A percentile compares a stretch with the other conserved stretches of the same genome.
These are phyloP conservation scores for Lycium barbarum DNA, from an alignment of 257 asterid genomes.

Conservation along the genomic window DNA sequence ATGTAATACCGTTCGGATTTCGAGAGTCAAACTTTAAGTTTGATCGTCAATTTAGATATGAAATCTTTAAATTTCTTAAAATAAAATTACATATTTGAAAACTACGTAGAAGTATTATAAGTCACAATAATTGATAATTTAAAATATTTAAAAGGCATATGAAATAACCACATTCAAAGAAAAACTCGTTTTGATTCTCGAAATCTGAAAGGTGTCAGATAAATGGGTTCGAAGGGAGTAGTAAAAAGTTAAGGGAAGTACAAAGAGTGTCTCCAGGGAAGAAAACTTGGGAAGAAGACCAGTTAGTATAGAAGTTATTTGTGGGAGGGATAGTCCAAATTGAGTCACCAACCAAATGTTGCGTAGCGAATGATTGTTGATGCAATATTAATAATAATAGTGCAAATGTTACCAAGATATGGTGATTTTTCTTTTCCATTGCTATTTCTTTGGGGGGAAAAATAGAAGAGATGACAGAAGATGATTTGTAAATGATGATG, in stretches of 20 bases:
- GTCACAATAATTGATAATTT: no score
- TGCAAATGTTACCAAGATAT: not conserved
- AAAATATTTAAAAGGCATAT: not conserved
- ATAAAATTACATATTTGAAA: no score
- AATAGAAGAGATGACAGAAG: not conserved
- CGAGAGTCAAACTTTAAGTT: not conserved
- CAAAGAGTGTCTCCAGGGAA: slow-evolving; percentile 66
- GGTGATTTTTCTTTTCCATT: slow-evolving; percentile 19
- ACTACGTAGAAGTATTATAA: no score
- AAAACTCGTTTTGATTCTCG: not conserved
- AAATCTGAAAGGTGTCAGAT: not conserved
- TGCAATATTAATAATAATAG: not conserved
- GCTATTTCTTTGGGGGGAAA: not conserved
- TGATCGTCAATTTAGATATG: no score
- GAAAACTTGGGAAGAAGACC: slow-evolving; percentile 67
- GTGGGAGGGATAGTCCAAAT: slow-evolving; percentile 73
- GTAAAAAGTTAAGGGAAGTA: slow-evolving; percentile 27
- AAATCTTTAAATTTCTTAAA: no score
- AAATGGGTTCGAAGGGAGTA: not conserved
- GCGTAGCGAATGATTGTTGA: slow-evolving; percentile 29
- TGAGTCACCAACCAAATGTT: slow-evolving; percentile 63
- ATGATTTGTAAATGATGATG: not conserved
- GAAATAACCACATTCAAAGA: not conserved
- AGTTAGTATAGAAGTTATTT: slow-evolving; percentile 58
- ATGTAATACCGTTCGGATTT: not conserved